Evolutionary conservation across 2,329 filamentous ascomycete genomes (phyloP), one percentile per base, ranked within the genome.

Genomic region (Madurella fahalii): DNA sequence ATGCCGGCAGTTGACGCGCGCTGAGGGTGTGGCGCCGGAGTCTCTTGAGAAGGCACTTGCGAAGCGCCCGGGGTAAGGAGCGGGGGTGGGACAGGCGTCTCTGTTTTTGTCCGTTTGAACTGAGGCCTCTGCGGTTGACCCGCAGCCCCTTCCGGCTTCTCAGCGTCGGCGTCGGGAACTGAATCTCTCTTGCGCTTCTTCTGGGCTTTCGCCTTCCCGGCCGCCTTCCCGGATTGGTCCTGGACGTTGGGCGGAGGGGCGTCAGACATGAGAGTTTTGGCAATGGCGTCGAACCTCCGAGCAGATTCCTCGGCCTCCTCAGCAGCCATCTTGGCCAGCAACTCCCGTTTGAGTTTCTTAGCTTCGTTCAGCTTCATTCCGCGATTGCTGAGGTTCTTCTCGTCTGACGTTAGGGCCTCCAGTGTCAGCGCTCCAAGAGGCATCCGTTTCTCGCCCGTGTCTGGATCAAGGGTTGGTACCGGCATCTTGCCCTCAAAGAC

Each of bases 341-440:
- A 80, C 68, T 89, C 84, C 52, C 83, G 76, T 71, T 89, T 89
- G 11, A 86, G 72, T 66, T 87, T 89, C 70, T 89, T 90, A 2
- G 88, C 84, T 63, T 89, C 86, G 65, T 90, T 90, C 20, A 90
- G 75, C 65, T 88, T 86, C 83, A 90, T 88, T 9, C 87, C 87
- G 49, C 86, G 79, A 68, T 90, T 87, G 65, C 83, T 84, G 13
- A 84, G 76, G 50, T 82, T 81, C 34, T 82, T 78, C 59, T 89
- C 84, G 34, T 87, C 82, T 13, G 75, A 75, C 32, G 77, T 78
- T 43, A 84, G 64, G 18, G 78, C 65, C 41, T 83, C 80, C 20
- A 79, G 72, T 55, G 79, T 83, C 44, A 85, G 79, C 1, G 82
- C 82, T 13, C 83, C 83, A 56, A 80, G 78, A 5, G 81, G 81